A percentile compares a stretch with the other conserved stretches of the same genome.
Evolutionary conservation across 768 basidiomycete genomes (phyloP).

Genomic region (Asterophora lycoperdoides): DNA sequence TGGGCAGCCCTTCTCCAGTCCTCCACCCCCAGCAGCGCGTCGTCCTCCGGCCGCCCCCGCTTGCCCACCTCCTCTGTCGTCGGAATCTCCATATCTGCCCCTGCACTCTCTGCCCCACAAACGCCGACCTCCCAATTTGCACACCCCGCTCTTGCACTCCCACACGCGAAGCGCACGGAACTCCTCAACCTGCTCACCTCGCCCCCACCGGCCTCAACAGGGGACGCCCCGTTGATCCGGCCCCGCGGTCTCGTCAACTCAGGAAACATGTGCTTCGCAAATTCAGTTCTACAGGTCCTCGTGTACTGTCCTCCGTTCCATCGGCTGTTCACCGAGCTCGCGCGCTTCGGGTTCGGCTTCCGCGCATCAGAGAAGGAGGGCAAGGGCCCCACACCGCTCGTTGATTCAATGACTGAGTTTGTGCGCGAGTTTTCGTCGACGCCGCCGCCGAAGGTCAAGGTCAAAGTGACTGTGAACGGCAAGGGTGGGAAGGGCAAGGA

Average conservation of each 20-base stretch:
- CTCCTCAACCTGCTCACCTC: conserved; percentile 51
- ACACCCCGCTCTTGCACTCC: conserved; percentile 24
- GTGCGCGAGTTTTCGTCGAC: conserved; percentile 64
- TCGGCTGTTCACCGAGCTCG: conserved; percentile 69
- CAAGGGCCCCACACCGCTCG: conserved; percentile 45
- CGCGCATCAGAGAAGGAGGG: conserved; percentile 22
- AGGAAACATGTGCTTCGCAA: conserved; percentile 98
- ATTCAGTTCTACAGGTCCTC: conserved; percentile 87
- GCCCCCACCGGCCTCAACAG: conserved; percentile 14
- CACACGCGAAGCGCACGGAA: conserved; percentile 41
- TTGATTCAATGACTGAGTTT: conserved; percentile 69
- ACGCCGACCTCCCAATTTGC: conserved; percentile 24
- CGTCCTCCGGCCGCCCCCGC: conserved; percentile 36
- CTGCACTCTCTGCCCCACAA: conserved; percentile 21
- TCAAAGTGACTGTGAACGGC: conserved; percentile 28
- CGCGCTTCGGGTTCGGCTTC: conserved; percentile 37
- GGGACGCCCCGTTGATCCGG: conserved; percentile 31
- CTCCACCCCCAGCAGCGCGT: conserved; percentile 26
- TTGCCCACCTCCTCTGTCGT: conserved; percentile 70
- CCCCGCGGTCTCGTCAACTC: conserved; percentile 88
- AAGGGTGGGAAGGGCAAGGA: conserved; percentile 27
- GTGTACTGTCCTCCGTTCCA: conserved; percentile 89
- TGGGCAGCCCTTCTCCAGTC: conserved; percentile 72
- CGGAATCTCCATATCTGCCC: conserved; percentile 68
- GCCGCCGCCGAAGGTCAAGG: conserved; percentile 24